phyloP scores from a whole-genome alignment of 352 stramenopile genomes.

The Phytopythium chamaehyphon region DNA sequence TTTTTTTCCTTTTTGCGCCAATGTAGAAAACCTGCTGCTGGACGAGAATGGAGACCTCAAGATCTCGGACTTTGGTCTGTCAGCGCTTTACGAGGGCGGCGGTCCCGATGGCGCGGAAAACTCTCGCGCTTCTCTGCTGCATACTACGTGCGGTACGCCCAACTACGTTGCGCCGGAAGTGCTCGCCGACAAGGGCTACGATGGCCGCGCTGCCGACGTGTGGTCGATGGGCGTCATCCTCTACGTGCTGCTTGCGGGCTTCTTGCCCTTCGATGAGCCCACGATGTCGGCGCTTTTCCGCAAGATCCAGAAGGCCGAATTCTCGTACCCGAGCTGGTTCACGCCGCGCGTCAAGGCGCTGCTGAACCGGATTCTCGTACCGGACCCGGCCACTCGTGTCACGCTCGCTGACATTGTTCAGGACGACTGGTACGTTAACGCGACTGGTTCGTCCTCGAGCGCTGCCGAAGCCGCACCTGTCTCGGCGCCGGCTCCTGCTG shows the following conservation, averaged over 20 bases:
- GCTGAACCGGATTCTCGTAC: slow-evolving; percentile 91
- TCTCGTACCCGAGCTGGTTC: slow-evolving; percentile 94
- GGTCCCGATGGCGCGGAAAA: slow-evolving; percentile 74
- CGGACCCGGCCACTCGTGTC: slow-evolving; percentile 87
- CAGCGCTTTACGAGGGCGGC: slow-evolving; percentile 88
- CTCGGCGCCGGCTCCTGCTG: background rate
- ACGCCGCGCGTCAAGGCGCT: slow-evolving; percentile 84
- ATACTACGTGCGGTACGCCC: slow-evolving; percentile 95
- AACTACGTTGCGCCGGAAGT: slow-evolving; percentile 97
- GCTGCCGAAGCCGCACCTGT: slow-evolving; percentile 16
- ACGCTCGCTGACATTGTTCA: slow-evolving; percentile 87
- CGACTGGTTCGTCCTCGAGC: slow-evolving; percentile 19
- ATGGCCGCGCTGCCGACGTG: slow-evolving; percentile 89
- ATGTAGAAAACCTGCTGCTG: slow-evolving; percentile 93
- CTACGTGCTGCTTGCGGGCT: slow-evolving; percentile 93
- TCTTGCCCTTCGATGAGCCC: slow-evolving; percentile 93
- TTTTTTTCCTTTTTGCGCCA: background rate
- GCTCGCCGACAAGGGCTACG: slow-evolving; percentile 93
- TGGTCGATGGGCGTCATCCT: slow-evolving; percentile 99
- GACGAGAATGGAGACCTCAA: slow-evolving; percentile 97
- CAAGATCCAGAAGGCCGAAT: slow-evolving; percentile 96
- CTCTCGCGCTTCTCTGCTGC: slow-evolving; percentile 87
- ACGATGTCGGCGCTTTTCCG: slow-evolving; percentile 95
- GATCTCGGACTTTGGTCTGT: slow-evolving; percentile 99
- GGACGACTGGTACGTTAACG: slow-evolving; percentile 88